Evolutionary conservation across 176 grass and related monocot genomes (phyloP), one percentile per base, ranked within the genome.

Genomic region (Ensete glaucum): DNA sequence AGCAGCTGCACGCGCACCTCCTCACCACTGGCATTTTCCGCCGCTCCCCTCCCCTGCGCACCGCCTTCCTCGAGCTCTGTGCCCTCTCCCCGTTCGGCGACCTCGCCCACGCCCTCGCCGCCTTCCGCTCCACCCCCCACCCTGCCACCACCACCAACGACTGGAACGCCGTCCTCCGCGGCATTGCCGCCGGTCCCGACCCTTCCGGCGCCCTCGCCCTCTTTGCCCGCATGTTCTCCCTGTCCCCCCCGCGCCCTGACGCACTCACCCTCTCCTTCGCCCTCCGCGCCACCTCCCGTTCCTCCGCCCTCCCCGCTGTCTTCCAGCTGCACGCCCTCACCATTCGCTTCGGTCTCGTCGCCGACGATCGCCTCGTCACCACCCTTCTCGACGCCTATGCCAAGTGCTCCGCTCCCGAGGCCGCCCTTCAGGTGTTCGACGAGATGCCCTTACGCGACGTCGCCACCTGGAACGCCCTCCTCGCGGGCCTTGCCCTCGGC

Each of bases 181-280:
- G 88, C 24, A 84, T 96, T 43, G 89, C 92, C 4, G 77, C 89
- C 13, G 84, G 86, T 0, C 67, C 82, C n/a, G 83, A 88, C 53
- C 89, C 85, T 2, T 25, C 78, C 52, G 75, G 72, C 51, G 74
- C 87, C 4, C 75, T 96, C 43, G 83, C 79, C 53, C 82, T 89
- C 73, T 85, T 92, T 64, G 85, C 87, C 29, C 76, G 77, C 72
- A 73, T 89, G 54, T 81, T 77, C 53, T 81, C 72, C 1, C 20
- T 77, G 8, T 26, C 78, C 29, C 58, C 54, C 1, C 72, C 88
- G 1, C 85, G 85, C 79, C 84, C 89, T 34, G 86, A 96, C 69
- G 93, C 93, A 16, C 87, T 96, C 73, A 92, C 89, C 52, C 85
- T 96, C 72, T 92, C 83, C 50, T 92, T 96, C 84, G 69, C 86